Base-by-base conservation (phyloP, 2,329 filamentous ascomycete species). In the Diaporthe ilicicola region DNA sequence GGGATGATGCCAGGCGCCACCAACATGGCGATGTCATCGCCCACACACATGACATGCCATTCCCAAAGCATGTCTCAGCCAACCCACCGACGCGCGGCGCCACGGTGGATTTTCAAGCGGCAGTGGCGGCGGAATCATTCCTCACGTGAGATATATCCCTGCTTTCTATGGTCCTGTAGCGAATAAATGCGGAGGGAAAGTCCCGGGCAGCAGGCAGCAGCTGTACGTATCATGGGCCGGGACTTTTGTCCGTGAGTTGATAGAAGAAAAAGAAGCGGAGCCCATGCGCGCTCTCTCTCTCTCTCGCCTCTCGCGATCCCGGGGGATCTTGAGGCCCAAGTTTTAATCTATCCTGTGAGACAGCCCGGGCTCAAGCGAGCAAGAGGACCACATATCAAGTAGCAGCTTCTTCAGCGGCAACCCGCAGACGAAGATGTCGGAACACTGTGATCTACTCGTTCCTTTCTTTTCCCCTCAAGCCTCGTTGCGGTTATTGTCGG, bases 61-160 rank as follows among this genome's bases (percentile, higher is more conserved):
- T 27, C 2, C 19, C 13, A 48, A 13, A 32, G 42, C 42, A 34
- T 62, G 59, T 48, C 59, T 62, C 9, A 37, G 59, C 48, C n/a
- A 48, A n/a, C n/a, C 4, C 12, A 22, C 8, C 27, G 15, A 27
- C 42, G 6, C 12, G 19, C n/a, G 37, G n/a, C 8, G 15, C 5
- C 37, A 9, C 32, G 32, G 32, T 34, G 32, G 32, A 34, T 34
- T 59, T 15, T 15, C 39, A 6, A 32, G 24, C 55, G 55, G 24
- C 39, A 61, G 37, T n/a, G 22, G 27, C 44, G 59, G 27, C 59
- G 59, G 59, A 48, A 62, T 48, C 19, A 24, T 62, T 62, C 42
- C 42, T 62, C 19, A 4, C 27, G 13, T 34, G 27, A 42, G 34
- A 19, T 42, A n/a, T 48, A 34, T 17, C 24, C 27, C 22, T 44